Base-by-base conservation (phyloP, 441 rosid species). In the Biscutella auriculata region DNA sequence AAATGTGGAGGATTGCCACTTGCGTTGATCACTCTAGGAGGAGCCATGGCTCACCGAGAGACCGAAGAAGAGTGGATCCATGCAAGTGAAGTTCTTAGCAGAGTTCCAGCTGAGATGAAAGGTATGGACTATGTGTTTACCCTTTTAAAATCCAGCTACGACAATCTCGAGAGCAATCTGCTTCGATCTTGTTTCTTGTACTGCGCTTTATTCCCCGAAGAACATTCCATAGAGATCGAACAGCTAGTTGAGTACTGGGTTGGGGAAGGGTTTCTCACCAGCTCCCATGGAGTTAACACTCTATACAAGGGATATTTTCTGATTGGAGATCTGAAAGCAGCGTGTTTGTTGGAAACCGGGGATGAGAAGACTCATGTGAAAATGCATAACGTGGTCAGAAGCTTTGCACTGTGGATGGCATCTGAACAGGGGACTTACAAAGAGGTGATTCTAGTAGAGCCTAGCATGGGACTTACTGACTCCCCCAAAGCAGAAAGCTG, bases 1-100 rank as follows among this genome's bases (percentile, higher is more conserved):
- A 75, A 80, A 77, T 80, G 85, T 52, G 80, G 80, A 41, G 85
- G 82, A 29, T 65, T 80, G 57, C 82, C 85, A 9, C 79, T 77
- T 5, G 82, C 84, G 3, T 73, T 79, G 63, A 68, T 77, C 63
- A 69, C 82, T 10, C 41, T 73, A 39, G 82, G 79, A 40, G 66
- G 73, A 46, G 77, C 77, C 60, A 71, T 80, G 85, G 77, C 82
- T 41, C 72, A 73, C 7, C 73, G 76, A 66, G 77, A 80, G 62
- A 71, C 80, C 1, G 74, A 69, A 28, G 77, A 80, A 69, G 80
- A 77, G 56, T 75, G 85, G 85, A 75, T 71, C 19, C 51, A 73
- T 61, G 80, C 77, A n/a, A 30, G 60, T 37, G 77, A 77, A 57
- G 62, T 62, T 53, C 54, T 77, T 25, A 53, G 45, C 19, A 74